Base-by-base conservation (phyloP, 768 basidiomycete genomes). In the Russula sp. region DNA sequence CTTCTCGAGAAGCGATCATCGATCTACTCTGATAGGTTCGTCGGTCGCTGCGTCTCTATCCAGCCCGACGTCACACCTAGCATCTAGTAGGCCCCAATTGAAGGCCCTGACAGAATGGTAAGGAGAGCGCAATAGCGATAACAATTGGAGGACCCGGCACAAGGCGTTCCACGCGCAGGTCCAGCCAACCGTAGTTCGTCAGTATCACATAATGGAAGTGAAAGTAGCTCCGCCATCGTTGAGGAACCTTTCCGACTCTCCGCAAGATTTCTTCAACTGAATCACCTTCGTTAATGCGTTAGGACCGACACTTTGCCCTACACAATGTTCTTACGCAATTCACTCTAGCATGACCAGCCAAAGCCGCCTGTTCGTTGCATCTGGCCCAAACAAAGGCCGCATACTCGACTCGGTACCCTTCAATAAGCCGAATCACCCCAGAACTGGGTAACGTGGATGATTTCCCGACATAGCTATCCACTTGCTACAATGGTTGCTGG, bases 351-450 rank as follows among this genome's bases (percentile, higher is more conserved):
- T 77, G 66, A 69, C 76, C 0, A 77, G 73, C 9, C 71, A 75
- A 18, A 68, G 76, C 34, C 69, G 77, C 20, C 68, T 82, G 55
- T 74, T 73, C 0, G 61, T 81, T 7, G 76, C 78, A 0, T 83
- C 84, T 63, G 83, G 82, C 0, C 0, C 70, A 73, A 2, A 68
- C 77, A 0, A 79, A 79, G 67, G 73, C 40, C 82, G 76, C 64
- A 70, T 82, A 1, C 82, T 84, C 16, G 81, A 84, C 59, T 57
- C 64, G 22, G 47, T 74, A 16, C 73, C 72, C 10, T 59, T 71
- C 49, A 62, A 73, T 73, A 59, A 42, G 72, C 63, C n/a, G 31
- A 40, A 53, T 49, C 44, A 10, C 52, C 44, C 58, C 49, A 49
- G 31, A 4, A 16, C 8, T 35, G 8, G 0, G 32, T 50, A 7